A percentile compares a stretch with the other conserved stretches of the same genome.
These are phyloP conservation scores for Aspergillus heteromorphus DNA, from an alignment of 495 filamentous ascomycete genomes.

Conservation along the genomic window DNA sequence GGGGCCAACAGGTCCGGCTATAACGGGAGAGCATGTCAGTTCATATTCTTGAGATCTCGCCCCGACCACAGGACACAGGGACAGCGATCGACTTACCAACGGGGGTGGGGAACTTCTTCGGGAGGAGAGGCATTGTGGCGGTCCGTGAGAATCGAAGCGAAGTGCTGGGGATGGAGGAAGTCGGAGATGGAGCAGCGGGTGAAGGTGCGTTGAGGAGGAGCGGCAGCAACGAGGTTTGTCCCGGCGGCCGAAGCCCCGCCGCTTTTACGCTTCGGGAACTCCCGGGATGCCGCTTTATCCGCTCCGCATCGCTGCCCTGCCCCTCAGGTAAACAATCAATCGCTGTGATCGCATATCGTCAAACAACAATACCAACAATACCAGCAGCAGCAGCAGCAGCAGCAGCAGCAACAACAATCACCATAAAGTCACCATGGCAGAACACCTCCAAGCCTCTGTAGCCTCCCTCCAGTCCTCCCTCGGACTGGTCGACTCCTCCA, in stretches of 20 bases:
- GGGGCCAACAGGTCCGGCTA: constrained; percentile 82
- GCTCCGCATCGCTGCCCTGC: constrained; percentile 19
- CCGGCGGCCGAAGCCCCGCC: constrained; percentile 22
- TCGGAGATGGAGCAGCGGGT: constrained; percentile 28
- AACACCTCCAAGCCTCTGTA: constrained; percentile 59
- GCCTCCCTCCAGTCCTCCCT: constrained; percentile 65
- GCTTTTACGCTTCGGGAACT: constrained; percentile 13
- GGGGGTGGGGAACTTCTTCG: constrained; percentile 88
- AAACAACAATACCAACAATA: neutral
- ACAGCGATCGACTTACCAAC: constrained; percentile 61
- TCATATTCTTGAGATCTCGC: neutral
- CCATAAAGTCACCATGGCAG: constrained; percentile 28
- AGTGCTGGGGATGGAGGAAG: constrained; percentile 24
- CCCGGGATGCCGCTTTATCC: constrained; percentile 29
- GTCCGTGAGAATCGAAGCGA: constrained; percentile 11
- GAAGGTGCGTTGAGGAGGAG: constrained; percentile 16
- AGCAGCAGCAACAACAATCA: neutral
- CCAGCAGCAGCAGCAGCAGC: constrained; percentile 1
- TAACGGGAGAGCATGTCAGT: constrained; percentile 32
- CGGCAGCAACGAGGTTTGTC: constrained; percentile 39
- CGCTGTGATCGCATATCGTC: neutral
- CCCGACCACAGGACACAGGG: constrained; percentile 1
- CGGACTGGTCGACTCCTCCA: constrained; percentile 66
- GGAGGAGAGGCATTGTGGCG: constrained; percentile 70
- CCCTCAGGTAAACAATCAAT: constrained; percentile 29